Evolutionary conservation across 2,329 filamentous ascomycete genomes (phyloP), one percentile per base, ranked within the genome.

Genomic region (Pestalotiopsis sp.): DNA sequence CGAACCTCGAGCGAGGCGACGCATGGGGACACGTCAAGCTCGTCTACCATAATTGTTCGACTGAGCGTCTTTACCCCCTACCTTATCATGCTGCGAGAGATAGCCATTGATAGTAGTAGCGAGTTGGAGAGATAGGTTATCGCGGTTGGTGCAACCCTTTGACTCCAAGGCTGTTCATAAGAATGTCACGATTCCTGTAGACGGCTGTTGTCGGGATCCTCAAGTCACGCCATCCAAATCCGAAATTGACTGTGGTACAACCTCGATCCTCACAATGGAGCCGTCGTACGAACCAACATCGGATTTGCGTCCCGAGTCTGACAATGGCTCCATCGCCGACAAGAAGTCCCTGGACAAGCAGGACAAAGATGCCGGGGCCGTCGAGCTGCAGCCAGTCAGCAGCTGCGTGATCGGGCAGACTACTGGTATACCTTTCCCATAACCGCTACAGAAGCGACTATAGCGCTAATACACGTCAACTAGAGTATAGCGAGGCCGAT

Each of bases 401-500:
- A 52, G 45, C 45, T 52, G 45, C 17, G 45, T 52, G 45, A 20
- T 52, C 20, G 45, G 45, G 17, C 45, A 52, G 45, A 52, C 45
- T 3, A 52, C 45, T 20, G 45, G 45, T 52, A 52, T n/a, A 11
- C 17, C 20, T 17, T 9, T 20, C 45, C 9, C 4, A 20, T 2
- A n/a, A 2, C 17, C 45, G 7, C 45, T 3, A 9, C 20, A 14
- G 45, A 20, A n/a, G 45, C 20, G 17, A 52, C 45, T 23, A n/a
- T 3, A 52, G 45, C n/a, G n/a, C 45, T 52, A 52, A 52, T 52
- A 3, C 2, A 9, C 20, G 45, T 20, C 3, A 52, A 52, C 4
- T 52, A 52, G 66, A 72, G 59, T 70, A 72, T 38, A 62, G 68
- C 13, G 68, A 70, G 36, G 72, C 64, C 9, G 73, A 77, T 68